Evolutionary conservation across 2,329 filamentous ascomycete species (phyloP).

Genomic region (Alternaria viburni): DNA sequence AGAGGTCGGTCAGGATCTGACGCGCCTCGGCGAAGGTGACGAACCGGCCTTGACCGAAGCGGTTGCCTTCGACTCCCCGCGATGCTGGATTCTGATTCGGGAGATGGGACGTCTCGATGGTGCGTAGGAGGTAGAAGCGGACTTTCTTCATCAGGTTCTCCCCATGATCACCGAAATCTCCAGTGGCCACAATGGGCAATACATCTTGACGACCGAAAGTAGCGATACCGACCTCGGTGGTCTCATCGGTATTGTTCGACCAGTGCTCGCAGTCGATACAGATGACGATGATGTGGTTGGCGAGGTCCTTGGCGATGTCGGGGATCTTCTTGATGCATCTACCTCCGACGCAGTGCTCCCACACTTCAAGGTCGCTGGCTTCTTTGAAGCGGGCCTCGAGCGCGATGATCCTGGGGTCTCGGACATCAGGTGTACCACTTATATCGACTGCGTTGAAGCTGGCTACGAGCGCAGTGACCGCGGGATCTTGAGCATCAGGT

Average conservation of each 20-base stretch:
- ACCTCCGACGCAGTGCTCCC: constrained; percentile 10
- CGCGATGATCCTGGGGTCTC: background rate
- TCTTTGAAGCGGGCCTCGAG: constrained; percentile 1
- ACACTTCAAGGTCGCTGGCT: constrained; percentile 9
- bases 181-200: background rate
- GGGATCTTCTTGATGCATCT: background rate
- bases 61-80: constrained; percentile 24
- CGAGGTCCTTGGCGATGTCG: constrained; percentile 8
- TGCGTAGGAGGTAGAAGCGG: constrained; percentile 30
- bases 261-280: constrained; percentile 35
- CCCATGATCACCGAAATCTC: constrained; percentile 18
- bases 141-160: constrained; percentile 23
- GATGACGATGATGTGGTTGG: constrained; percentile 19
- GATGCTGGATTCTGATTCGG: constrained; percentile 1
- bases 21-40: constrained; percentile 17
- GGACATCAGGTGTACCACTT: background rate
- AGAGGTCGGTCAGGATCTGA: constrained; percentile 15
- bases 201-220: constrained; percentile 14
- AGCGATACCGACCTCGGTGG: constrained; percentile 32
- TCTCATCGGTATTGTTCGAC: constrained; percentile 23
- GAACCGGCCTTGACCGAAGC: constrained; percentile 30
- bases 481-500: background rate
- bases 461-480: background rate
- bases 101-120: constrained; percentile 27
- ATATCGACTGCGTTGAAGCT: background rate